phyloP scores from a whole-genome alignment of 192 early-diverging fungal genomes.

The Linnemannia zychae region DNA sequence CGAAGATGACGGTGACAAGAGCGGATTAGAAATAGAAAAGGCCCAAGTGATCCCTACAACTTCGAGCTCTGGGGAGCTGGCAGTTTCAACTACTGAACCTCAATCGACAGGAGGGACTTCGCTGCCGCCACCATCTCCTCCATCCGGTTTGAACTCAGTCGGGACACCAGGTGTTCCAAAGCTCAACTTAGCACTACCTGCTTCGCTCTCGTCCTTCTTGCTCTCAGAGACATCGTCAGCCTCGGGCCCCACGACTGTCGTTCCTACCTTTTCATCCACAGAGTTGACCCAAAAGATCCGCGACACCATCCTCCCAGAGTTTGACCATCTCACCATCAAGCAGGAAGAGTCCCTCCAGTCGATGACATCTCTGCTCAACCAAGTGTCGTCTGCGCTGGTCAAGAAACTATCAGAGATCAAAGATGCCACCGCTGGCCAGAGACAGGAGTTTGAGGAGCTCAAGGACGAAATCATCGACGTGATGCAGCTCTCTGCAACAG shows the following conservation, averaged over 20 bases:
- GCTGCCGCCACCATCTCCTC: background rate
- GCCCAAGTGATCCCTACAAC: background rate
- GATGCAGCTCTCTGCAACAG: constrained; percentile 52
- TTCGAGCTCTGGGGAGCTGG: background rate
- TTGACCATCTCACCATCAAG: constrained; percentile 47
- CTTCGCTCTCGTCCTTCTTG: constrained; percentile 22
- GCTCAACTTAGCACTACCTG: constrained; percentile 17
- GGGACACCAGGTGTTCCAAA: background rate
- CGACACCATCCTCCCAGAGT: constrained; percentile 48
- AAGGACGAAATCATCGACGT: constrained; percentile 56
- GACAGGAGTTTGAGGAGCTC: constrained; percentile 55
- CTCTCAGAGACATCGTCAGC: background rate
- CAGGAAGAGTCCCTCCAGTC: constrained; percentile 49
- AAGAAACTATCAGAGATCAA: constrained; percentile 43
- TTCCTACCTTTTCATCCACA: background rate
- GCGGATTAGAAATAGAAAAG: background rate
- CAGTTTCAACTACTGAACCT: background rate
- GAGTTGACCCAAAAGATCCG: constrained; percentile 36
- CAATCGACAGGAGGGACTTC: background rate
- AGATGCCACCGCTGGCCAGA: constrained; percentile 38
- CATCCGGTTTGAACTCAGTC: background rate
- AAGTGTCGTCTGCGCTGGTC: constrained; percentile 46
- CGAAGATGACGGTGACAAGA: background rate
- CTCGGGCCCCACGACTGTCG: background rate
- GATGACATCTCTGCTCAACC: constrained; percentile 59